Percentiles rank a stretch among this genome's conserved stretches.
Evolutionary conservation across 805 yeast genomes (phyloP).

Genomic region (Starmerella cellae): DNA sequence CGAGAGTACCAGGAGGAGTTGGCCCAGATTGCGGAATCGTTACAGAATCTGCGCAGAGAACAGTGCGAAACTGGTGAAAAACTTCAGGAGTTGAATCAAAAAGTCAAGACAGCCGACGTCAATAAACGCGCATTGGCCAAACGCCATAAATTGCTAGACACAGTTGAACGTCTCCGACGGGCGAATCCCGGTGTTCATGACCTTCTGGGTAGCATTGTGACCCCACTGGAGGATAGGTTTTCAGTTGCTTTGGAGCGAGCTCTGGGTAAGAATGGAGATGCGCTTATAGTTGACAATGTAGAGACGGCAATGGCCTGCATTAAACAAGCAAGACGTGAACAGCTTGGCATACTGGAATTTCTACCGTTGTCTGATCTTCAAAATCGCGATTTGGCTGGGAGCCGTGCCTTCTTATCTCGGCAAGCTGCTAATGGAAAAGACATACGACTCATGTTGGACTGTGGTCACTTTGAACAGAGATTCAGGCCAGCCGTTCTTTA

Average conservation of each 20-base stretch:
- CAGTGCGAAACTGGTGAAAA: constrained; percentile 29
- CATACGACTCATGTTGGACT: constrained; percentile 60
- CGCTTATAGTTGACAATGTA: constrained; percentile 67
- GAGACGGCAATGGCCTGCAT: constrained; percentile 64
- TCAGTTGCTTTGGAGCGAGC: constrained; percentile 31
- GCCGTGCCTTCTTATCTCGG: constrained; percentile 15
- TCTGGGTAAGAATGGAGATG: constrained; percentile 66
- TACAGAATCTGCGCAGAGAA: constrained; percentile 20
- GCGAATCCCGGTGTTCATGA: constrained; percentile 63
- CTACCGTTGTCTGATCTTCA: constrained; percentile 74
- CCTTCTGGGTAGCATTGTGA: constrained; percentile 62
- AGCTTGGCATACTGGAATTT: constrained; percentile 74
- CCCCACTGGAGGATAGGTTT: constrained; percentile 38
- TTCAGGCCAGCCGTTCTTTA: constrained; percentile 68
- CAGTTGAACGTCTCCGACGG: constrained; percentile 53
- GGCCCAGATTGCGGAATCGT: constrained; percentile 11
- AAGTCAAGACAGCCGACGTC: constrained; percentile 61
- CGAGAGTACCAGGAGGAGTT: constrained; percentile 15
- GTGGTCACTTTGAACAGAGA: constrained; percentile 52
- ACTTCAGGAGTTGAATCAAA: constrained; percentile 44
- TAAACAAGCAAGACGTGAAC: constrained; percentile 65
- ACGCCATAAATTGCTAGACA: constrained; percentile 60
- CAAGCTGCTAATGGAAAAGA: constrained; percentile 29
- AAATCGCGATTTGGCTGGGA: constrained; percentile 33
- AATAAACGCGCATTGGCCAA: constrained; percentile 60